Base-by-base conservation (phyloP, 257 asterid species). In the Leptodermis oblonga region DNA sequence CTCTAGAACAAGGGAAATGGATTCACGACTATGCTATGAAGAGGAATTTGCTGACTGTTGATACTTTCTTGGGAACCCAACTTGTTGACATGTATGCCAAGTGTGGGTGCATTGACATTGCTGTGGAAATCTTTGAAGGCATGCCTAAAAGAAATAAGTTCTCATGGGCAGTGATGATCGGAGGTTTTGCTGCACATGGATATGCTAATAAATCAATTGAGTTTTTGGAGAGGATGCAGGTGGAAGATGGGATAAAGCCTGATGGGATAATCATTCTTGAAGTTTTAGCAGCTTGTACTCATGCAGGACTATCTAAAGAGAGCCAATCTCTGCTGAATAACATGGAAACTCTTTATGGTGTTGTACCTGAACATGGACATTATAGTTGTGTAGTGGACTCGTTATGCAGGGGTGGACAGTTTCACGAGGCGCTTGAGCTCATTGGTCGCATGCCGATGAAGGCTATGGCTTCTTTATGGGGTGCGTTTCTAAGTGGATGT, bases 1-100 rank as follows among this genome's bases (percentile, higher is more conserved):
- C 85, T 65, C 82, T 82, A 20, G 85, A 84, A 54, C 83, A 86
- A 70, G 98, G 95, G 56, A 84, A 73, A 73, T 83, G 74, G 85
- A 80, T 92, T 67, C 98, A 90, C 70, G 88, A 90, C 85, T 77
- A 81, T 55, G 74, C 84, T 14, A 58, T 14, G 62, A 83, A 77
- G 76, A 82, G 73, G 22, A 83, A 70, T 22, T 83, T 84, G 71
- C 48, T 74, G 70, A 26, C 59, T 8, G 65, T 75, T 30, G 96
- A 92, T 77, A 73, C 76, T 23, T 83, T 79, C 70, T 67, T 85
- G 73, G 85, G 82, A 62, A 90, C 88, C 41, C 82, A 88, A 28
- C 90, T 92, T 65, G 87, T 90, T 31, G 96, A 90, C 78, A 88
- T 86, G 95, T 88, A 92, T 53, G 86, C 95, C 20, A 90, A 90